Evolutionary conservation across 805 yeast species (phyloP), one percentile per base, ranked within the genome.

Genomic region (Teunomyces cretensis): DNA sequence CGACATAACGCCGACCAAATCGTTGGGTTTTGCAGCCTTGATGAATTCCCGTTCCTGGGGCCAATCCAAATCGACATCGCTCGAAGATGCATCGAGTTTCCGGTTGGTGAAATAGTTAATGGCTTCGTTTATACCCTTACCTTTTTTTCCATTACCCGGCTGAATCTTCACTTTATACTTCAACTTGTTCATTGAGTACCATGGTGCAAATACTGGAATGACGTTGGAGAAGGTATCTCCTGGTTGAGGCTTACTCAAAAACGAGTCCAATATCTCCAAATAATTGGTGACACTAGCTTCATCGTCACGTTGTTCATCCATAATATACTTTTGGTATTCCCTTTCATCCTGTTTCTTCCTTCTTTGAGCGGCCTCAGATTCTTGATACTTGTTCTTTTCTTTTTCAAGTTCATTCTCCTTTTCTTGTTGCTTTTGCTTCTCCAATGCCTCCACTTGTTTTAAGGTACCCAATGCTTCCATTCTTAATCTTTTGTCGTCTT

Each of bases 121-220:
- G 1, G 84, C 74, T 48, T 90, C 97, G 45, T 76, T 75, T 30
- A 88, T 71, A 1, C 94, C 83, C 59, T 94, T 94, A 2, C 97
- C 96, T 60, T 92, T 91, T 62, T 94, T 94, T 22, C 83, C 82
- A 24, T 77, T 72, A 2, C 88, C 88, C 0, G 96, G 91, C 53
- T 83, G 87, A 26, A 92, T 66, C 61, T 92, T 92, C 30, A 88
- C 84, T 61, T 89, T 89, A 66, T 87, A 90, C 57, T 86, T 83
- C 62, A 76, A 80, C 60, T 86, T 86, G 47, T 71, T 75, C 51
- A 94, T 62, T 0, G 97, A 76, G 9, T 79, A 65, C 96, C 97
- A 94, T 2, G 99, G 99, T 0, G 94, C 97, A 74, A 90, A 92
- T 14, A 88, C 82, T 0, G 97, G 95, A 9, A 92, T 77, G 6